Base-by-base conservation (phyloP, 139 green algal species). In the Picochlorum sp. region DNA sequence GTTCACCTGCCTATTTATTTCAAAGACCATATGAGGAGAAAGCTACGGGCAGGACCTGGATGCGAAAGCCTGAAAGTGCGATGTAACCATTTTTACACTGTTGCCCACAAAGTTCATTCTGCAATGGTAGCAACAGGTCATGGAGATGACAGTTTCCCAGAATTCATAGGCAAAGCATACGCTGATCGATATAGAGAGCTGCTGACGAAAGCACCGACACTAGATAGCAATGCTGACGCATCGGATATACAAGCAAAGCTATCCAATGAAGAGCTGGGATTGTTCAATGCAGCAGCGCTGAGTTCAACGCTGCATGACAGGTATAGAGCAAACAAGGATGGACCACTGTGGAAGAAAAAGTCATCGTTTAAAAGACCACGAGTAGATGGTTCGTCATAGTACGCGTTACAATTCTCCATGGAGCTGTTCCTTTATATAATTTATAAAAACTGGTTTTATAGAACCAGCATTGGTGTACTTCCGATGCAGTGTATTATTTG, bases 391-490 rank as follows among this genome's bases (percentile, higher is more conserved):
- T 20, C 16, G 11, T 20, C 16, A 21, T 54, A 54, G 47, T 26
- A 54, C 47, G 15, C 15, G 2, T 20, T 26, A 54, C n/a, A 54
- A 21, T 54, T 54, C 16, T 11, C 51, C 23, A 47, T 62, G 15
- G 0, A 62, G 13, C 20, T 62, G 26, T 15, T 83, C 68, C 34
- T 69, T 70, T n/a, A 97, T 61, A 74, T 91, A 95, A 21, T 89
- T 80, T 8, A 92, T 69, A 68, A 97, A 97, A 76, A 96, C 77
- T 18, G 81, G 69, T 60, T 80, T 69, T 3, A 83, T 88, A 4
- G 68, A 65, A 6, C 69, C 58, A 1, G 69, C 59, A 56, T 88
- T 81, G 8, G 58, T 32, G 45, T 89, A 24, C 7, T 76, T 62
- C 15, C 47, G 47, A 3, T 71, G 71, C 49, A 80, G 82, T 10